Base-by-base conservation (phyloP, 225 moss, liverwort and hornwort genomes). In the Pleurozium schreberi region DNA sequence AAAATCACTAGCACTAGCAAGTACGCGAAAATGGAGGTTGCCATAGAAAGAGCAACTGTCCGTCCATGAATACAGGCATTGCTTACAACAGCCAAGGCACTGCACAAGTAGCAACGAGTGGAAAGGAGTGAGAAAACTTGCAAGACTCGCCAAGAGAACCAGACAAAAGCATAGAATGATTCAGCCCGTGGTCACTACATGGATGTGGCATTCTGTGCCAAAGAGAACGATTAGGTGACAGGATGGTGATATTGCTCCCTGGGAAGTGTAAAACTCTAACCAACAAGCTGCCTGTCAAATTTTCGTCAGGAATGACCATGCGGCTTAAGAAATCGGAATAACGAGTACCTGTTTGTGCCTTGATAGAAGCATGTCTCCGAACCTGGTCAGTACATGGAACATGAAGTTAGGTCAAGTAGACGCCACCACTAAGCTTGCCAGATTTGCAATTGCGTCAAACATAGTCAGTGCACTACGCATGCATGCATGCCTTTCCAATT, bases 261-360 rank as follows among this genome's bases (percentile, higher is more conserved):
- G 38, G 42, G 36, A 27, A 70, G 42, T 50, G 25, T 28, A 52
- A 64, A 63, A 75, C 30, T 63, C 27, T 36, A 57, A 84, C 81
- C 30, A 75, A 59, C 57, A 87, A 63, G 28, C 84, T 42, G 59
- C 68, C 61, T 25, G 11, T 75, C 50, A 58, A 45, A 47, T 50
- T 66, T 23, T 75, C 15, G 55, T 65, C 80, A 76, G 61, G 33
- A 84, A 70, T 84, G 62, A 71, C 78, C 58, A 74, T 68, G 50
- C 49, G 38, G 67, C 33, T 40, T 66, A n/a, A 76, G 36, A 77
- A 82, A 79, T 59, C 61, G 62, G 52, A 88, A 50, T 58, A 23
- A 87, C 47, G 59, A 75, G 43, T 92, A 93, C 93, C 93, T 93
- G 85, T 88, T 91, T 62, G 93, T 93, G 82, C 93, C 93, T 90